A percentile compares a stretch with the other conserved stretches of the same genome.
These are phyloP conservation scores for Chlorella variabilis DNA, from an alignment of 163 green algal genomes.

Conservation along the genomic window DNA sequence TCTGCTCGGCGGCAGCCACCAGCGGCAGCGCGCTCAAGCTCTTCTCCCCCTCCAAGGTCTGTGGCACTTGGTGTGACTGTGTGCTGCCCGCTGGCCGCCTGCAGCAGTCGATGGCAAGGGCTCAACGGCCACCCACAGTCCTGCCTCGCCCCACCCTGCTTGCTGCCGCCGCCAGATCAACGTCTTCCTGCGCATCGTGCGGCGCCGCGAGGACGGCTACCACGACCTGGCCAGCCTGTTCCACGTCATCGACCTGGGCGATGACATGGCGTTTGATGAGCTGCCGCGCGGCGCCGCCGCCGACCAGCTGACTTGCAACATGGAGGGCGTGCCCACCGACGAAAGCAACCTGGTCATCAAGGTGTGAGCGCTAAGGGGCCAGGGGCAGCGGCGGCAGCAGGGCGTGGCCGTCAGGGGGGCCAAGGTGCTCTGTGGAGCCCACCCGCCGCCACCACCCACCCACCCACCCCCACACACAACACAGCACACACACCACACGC, in stretches of 20 bases:
- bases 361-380: no score
- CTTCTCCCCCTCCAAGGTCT: slow-evolving; percentile 87
- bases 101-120: no score
- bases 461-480: no score
- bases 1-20: background rate
- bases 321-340: slow-evolving; percentile 88
- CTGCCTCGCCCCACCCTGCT: background rate
- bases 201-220: slow-evolving; percentile 91
- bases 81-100: background rate
- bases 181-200: slow-evolving; percentile 91
- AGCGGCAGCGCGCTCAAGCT: slow-evolving; percentile 52
- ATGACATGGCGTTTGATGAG: slow-evolving; percentile 84
- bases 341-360: slow-evolving; percentile 95
- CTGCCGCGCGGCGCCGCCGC: slow-evolving; percentile 49
- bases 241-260: slow-evolving; percentile 96
- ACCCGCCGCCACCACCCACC: no score
- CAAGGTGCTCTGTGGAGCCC: no score
- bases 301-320: slow-evolving; percentile 82
- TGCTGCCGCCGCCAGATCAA: slow-evolving; percentile 82
- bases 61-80: background rate
- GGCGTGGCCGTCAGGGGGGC: background rate
- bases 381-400: no score
- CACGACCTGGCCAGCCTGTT: slow-evolving; percentile 98
- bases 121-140: no score
- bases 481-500: no score